Percentiles rank a stretch among this genome's conserved stretches.
Conservation (phyloP, 805 yeast genomes). For the Schizosaccharomyces japonicus region DNA sequence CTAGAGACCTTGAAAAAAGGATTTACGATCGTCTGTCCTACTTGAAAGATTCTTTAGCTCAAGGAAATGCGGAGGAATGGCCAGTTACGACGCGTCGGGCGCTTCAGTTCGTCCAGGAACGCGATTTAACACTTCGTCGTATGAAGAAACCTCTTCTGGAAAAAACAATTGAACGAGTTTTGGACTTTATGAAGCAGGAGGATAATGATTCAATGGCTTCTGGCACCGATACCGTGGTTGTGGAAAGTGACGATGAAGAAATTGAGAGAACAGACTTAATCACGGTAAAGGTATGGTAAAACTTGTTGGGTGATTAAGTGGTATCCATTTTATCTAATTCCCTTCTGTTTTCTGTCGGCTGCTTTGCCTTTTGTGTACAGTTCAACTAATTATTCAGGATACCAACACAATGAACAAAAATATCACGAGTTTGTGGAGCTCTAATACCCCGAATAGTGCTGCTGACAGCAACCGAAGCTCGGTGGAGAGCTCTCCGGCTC, state of each 20-base stretch:
- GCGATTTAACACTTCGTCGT: conserved; percentile 44
- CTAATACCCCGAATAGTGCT: neutral
- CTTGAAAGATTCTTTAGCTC: neutral
- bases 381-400: conserved; percentile 16
- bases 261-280: conserved; percentile 26
- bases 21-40: neutral
- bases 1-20: neutral
- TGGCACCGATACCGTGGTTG: conserved; percentile 10
- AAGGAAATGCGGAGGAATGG: neutral
- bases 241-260: conserved; percentile 21
- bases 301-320: conserved; percentile 10
- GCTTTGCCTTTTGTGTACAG: too few species aligned
- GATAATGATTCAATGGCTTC: conserved; percentile 14
- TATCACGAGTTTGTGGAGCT: conserved; percentile 44
- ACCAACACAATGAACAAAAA: conserved; percentile 51
- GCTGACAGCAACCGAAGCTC: conserved; percentile 11
- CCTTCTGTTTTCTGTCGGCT: too few species aligned
- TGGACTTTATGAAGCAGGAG: conserved; percentile 4
- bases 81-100: neutral
- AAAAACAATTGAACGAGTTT: conserved; percentile 26
- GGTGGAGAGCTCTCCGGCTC: conserved; percentile 7
- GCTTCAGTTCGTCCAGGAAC: conserved; percentile 20
- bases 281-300: conserved; percentile 22
- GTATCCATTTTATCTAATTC: neutral
- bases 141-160: conserved; percentile 42